These are phyloP conservation scores for Trichosanthes truncata DNA, from an alignment of 306 rosid genomes.

Conservation along the genomic window DNA sequence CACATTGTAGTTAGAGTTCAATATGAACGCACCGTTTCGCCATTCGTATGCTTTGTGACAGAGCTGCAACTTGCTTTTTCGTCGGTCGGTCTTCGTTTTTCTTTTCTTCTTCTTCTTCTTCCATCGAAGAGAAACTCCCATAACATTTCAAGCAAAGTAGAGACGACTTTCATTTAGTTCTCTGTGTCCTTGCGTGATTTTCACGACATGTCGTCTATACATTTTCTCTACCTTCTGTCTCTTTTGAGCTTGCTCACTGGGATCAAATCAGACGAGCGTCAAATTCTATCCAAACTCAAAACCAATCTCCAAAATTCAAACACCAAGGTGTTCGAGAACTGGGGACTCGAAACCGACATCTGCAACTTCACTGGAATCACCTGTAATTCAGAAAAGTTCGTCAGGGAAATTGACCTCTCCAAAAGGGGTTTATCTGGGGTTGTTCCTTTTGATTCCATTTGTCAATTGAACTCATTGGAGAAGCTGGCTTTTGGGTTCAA, in stretches of 20 bases:
- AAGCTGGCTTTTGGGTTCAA: constrained; percentile 61
- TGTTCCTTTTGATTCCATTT: constrained; percentile 51
- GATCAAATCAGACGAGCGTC: constrained; percentile 36
- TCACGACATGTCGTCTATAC: constrained; percentile 33
- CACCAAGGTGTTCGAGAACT: constrained; percentile 22
- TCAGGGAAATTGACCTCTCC: constrained; percentile 52
- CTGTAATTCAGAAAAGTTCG: constrained; percentile 30
- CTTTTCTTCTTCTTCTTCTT: background rate
- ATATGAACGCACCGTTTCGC: background rate
- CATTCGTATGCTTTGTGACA: background rate
- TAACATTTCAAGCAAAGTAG: background rate
- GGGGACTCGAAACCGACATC: constrained; percentile 23
- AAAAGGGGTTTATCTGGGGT: constrained; percentile 30
- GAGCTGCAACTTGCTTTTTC: background rate
- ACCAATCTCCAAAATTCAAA: constrained; percentile 23
- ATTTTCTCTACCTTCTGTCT: constrained; percentile 17
- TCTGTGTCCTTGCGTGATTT: background rate
- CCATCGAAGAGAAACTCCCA: background rate
- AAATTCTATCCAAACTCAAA: constrained; percentile 42
- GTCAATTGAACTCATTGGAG: constrained; percentile 42
- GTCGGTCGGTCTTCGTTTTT: background rate
- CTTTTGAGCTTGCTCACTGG: constrained; percentile 22
- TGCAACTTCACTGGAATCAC: constrained; percentile 51
- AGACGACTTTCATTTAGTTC: too few relatives aligned
- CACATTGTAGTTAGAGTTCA: background rate